Evolutionary conservation across 2,329 filamentous ascomycete species (phyloP).

Genomic region (Gaeumannomyces tritici): DNA sequence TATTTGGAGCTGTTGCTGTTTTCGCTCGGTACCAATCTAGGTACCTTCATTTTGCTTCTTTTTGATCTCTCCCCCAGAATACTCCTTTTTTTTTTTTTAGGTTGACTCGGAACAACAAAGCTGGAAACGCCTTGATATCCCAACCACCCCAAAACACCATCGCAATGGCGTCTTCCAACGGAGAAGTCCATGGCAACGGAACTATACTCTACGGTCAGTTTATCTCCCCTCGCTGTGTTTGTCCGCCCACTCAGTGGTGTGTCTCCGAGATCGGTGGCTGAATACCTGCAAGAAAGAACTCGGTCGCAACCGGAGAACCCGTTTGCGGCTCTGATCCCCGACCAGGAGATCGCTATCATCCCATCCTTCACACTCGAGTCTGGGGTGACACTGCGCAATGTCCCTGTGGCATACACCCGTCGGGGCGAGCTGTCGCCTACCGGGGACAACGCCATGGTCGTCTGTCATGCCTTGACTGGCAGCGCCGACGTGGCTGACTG

Average conservation of each 20-base stretch:
- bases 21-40: not conserved
- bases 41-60: too few relatives aligned
- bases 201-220: slow-evolving; percentile 6
- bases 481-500: slow-evolving; percentile 79
- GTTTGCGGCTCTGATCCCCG: slow-evolving; percentile 74
- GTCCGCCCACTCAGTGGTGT: not conserved
- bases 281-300: slow-evolving; percentile 58
- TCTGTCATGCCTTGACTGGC: slow-evolving; percentile 78
- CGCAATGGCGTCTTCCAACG: not conserved
- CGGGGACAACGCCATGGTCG: slow-evolving; percentile 61
- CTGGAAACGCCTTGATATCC: not conserved
- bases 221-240: not conserved
- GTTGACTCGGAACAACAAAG: too few relatives aligned
- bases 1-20: not conserved
- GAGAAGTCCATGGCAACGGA: not conserved
- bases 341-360: slow-evolving; percentile 79
- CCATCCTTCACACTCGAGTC: slow-evolving; percentile 91
- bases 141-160: not conserved
- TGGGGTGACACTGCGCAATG: slow-evolving; percentile 71
- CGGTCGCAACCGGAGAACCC: slow-evolving; percentile 80
- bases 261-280: slow-evolving; percentile 37
- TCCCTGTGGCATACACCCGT: slow-evolving; percentile 59
- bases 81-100: too few relatives aligned
- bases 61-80: not conserved
- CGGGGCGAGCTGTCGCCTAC: slow-evolving; percentile 49